Percentiles rank a stretch among this genome's conserved stretches.
These are phyloP conservation scores for Colletotrichum lini DNA, from an alignment of 2,329 filamentous ascomycete genomes.

Conservation along the genomic window DNA sequence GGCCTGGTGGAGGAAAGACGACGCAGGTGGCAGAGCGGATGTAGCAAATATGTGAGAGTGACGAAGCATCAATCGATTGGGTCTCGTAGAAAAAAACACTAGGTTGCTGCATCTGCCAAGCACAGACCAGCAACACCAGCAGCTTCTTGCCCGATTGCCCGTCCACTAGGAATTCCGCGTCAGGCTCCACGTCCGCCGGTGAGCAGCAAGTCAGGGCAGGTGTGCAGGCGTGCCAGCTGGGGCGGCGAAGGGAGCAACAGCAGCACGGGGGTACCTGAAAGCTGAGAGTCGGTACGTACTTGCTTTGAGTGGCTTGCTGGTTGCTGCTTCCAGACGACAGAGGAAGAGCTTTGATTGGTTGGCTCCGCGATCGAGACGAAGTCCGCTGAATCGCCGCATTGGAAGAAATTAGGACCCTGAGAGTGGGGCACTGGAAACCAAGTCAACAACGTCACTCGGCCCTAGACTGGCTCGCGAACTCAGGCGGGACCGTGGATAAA, in stretches of 20 bases:
- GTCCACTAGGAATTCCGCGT: slow-evolving; percentile 14
- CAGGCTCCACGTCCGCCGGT: slow-evolving; percentile 19
- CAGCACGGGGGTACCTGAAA: slow-evolving; percentile 32
- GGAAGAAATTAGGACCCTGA: slow-evolving; percentile 37
- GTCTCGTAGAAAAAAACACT: slow-evolving; percentile 49
- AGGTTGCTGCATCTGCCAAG: slow-evolving; percentile 52
- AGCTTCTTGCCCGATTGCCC: slow-evolving; percentile 22
- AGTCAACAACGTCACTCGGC: slow-evolving; percentile 43
- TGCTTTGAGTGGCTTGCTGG: slow-evolving; percentile 8
- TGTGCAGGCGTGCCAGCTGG: slow-evolving; percentile 37
- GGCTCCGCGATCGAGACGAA: slow-evolving; percentile 31
- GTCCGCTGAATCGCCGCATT: slow-evolving; percentile 37
- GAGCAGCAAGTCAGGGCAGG: slow-evolving; percentile 23
- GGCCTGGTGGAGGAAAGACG: slow-evolving; percentile 8
- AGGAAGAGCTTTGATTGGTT: slow-evolving; percentile 25
- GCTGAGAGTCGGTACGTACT: slow-evolving; percentile 28
- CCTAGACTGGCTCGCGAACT: slow-evolving; percentile 25
- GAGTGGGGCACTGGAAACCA: slow-evolving; percentile 36
- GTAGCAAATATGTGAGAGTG: slow-evolving; percentile 44
- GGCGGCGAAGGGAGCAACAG: slow-evolving; percentile 30
- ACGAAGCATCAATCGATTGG: slow-evolving; percentile 48
- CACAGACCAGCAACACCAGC: slow-evolving; percentile 49
- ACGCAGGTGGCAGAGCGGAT: slow-evolving; percentile 40
- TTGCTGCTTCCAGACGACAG: slow-evolving; percentile 2
- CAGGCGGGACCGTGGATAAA: slow-evolving; percentile 17